These are phyloP conservation scores for Nakataea oryzae DNA, from an alignment of 2,329 filamentous ascomycete species.

Conservation along the genomic window DNA sequence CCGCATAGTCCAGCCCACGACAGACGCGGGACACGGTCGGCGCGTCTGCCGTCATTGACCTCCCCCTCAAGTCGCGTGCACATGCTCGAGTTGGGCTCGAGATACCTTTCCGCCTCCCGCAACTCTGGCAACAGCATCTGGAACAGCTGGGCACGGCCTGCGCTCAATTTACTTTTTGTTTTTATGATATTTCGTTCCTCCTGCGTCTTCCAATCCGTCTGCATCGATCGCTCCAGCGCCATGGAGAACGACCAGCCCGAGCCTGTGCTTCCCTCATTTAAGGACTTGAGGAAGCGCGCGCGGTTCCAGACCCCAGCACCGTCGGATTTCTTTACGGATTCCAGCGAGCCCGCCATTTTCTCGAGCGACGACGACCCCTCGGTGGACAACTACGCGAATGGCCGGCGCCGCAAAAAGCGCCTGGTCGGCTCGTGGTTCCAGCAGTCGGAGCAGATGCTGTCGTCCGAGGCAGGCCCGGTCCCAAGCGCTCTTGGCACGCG, in stretches of 20 bases:
- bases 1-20: background rate
- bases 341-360: constrained; percentile 62
- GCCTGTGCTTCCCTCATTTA: background rate
- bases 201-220: background rate
- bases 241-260: background rate
- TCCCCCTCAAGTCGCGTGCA: background rate
- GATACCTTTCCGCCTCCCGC: background rate
- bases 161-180: background rate
- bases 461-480: constrained; percentile 32
- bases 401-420: constrained; percentile 47
- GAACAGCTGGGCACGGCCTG: no score
- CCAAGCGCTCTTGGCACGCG: constrained; percentile 2
- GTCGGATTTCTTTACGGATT: constrained; percentile 37
- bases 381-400: constrained; percentile 51
- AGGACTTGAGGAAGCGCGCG: background rate
- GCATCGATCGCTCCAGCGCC: no score
- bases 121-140: background rate
- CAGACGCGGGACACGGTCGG: no score
- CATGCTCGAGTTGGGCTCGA: background rate
- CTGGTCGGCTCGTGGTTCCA: constrained; percentile 61
- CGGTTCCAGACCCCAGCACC: background rate
- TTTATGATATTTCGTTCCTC: background rate
- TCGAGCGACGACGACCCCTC: constrained; percentile 63
- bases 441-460: constrained; percentile 33
- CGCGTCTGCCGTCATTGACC: background rate